Percentiles rank a stretch among this genome's conserved stretches.
Evolutionary conservation across 1,284 basidiomycete genomes (phyloP).

Genomic region (Phylloboletellus chloephorus): DNA sequence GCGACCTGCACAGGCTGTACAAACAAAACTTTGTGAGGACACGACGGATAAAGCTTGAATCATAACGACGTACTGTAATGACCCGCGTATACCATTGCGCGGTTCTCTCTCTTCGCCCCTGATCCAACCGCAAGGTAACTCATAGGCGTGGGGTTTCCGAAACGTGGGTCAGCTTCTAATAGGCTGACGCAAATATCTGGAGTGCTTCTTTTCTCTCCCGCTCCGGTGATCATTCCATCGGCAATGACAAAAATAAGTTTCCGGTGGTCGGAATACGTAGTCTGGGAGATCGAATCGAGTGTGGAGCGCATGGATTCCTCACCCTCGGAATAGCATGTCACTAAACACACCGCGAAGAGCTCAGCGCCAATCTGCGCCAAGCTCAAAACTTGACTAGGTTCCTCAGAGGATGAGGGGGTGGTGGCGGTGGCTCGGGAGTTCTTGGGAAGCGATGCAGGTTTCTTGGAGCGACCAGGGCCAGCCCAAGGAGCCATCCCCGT

Average conservation of each 20-base stretch:
- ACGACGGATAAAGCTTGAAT: neutral
- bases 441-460: slow-evolving; percentile 37
- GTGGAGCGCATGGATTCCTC: slow-evolving; percentile 89
- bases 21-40: slow-evolving; percentile 4
- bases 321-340: slow-evolving; percentile 98
- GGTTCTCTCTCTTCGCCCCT: slow-evolving; percentile 86
- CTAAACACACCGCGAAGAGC: slow-evolving; percentile 90
- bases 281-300: slow-evolving; percentile 86
- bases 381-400: slow-evolving; percentile 64
- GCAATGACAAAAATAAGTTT: slow-evolving; percentile 95
- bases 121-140: slow-evolving; percentile 87
- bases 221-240: slow-evolving; percentile 98
- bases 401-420: slow-evolving; percentile 41
- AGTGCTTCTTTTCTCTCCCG: slow-evolving; percentile 90
- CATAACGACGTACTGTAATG: slow-evolving; percentile 85
- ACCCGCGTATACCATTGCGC: slow-evolving; percentile 98
- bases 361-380: slow-evolving; percentile 89
- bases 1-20: slow-evolving; percentile 69
- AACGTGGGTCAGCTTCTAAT: slow-evolving; percentile 90
- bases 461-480: slow-evolving; percentile 47
- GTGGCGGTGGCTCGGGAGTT: slow-evolving; percentile 40
- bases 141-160: slow-evolving; percentile 97
- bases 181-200: slow-evolving; percentile 95
- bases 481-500: slow-evolving; percentile 94
- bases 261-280: slow-evolving; percentile 85